Conservation (phyloP, 2,329 filamentous ascomycete genomes). For the Monosporascus ibericus region DNA sequence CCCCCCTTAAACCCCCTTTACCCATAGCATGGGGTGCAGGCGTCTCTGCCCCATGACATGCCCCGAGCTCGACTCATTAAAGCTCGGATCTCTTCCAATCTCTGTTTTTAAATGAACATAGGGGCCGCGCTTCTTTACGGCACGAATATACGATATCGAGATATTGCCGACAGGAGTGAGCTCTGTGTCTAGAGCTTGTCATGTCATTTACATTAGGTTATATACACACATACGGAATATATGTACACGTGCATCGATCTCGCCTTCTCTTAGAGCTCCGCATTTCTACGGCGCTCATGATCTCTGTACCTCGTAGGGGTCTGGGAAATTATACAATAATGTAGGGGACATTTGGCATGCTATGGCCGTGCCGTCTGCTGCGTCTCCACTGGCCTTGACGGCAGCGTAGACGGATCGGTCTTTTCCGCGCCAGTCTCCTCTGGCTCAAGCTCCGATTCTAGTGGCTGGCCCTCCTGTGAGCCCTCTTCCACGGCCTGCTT, state of each 20-base stretch:
- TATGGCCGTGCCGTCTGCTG: constrained; percentile 5
- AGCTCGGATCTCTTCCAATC: neutral
- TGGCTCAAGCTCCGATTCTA: constrained; percentile 3
- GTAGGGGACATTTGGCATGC: too few relatives aligned
- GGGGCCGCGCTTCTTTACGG: too few relatives aligned
- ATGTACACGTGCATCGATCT: neutral
- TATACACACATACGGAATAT: neutral
- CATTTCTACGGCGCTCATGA: too few relatives aligned
- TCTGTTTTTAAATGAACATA: too few relatives aligned
- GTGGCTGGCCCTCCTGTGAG: constrained; percentile 4
- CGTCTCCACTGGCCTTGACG: constrained; percentile 8
- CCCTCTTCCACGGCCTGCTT: neutral
- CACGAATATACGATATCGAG: too few relatives aligned
- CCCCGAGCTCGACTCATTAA: neutral
- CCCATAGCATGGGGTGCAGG: neutral
- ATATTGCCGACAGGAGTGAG: too few relatives aligned
- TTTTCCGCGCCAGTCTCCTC: constrained; percentile 8
- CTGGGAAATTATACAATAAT: too few relatives aligned
- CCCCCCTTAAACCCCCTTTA: neutral
- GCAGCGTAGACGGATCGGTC: constrained; percentile 15
- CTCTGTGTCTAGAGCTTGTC: too few relatives aligned
- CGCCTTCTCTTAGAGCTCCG: neutral
- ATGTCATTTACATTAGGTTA: too few relatives aligned
- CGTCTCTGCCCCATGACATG: neutral
- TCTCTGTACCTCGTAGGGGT: too few relatives aligned